phyloP scores from a whole-genome alignment of 2,329 filamentous ascomycete species.

The Verticillium longisporum region DNA sequence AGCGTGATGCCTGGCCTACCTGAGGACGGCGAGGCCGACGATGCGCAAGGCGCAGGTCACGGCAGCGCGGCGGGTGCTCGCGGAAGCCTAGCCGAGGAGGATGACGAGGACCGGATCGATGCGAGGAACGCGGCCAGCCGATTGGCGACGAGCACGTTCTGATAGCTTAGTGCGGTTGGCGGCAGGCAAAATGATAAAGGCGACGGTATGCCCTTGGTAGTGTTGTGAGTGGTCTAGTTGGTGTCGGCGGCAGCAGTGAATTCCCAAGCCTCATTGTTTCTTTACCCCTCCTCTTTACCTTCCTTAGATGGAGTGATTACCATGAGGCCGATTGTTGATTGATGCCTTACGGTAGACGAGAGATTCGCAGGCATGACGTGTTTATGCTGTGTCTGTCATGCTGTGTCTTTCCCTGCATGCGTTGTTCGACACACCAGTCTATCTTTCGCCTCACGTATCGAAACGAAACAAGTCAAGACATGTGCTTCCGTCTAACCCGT shows the following conservation, averaged over 20 bases:
- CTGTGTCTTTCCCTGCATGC: background rate
- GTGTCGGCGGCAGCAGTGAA: background rate
- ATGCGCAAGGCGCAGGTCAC: conserved; percentile 20
- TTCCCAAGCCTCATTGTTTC: background rate
- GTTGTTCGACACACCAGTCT: background rate
- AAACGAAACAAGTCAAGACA: background rate
- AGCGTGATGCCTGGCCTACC: conserved; percentile 59
- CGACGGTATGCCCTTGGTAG: background rate
- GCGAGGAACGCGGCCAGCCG: conserved; percentile 92
- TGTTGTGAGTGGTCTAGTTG: background rate
- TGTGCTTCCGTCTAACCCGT: background rate
- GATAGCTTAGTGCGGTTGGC: conserved; percentile 11
- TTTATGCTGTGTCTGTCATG: background rate
- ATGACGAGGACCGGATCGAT: conserved; percentile 90
- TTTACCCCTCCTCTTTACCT: background rate
- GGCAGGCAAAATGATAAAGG: background rate
- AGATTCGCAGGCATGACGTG: background rate
- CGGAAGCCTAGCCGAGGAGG: conserved; percentile 69
- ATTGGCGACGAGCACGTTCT: conserved; percentile 92
- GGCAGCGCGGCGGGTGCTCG: conserved; percentile 52
- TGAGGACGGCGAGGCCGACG: conserved; percentile 52
- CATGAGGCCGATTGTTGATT: background rate
- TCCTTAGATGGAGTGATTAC: background rate
- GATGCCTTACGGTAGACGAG: background rate
- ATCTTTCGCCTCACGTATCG: background rate